Evolutionary conservation across 352 stramenopile species (phyloP).

Genomic region (Globisporangium carolinianum): DNA sequence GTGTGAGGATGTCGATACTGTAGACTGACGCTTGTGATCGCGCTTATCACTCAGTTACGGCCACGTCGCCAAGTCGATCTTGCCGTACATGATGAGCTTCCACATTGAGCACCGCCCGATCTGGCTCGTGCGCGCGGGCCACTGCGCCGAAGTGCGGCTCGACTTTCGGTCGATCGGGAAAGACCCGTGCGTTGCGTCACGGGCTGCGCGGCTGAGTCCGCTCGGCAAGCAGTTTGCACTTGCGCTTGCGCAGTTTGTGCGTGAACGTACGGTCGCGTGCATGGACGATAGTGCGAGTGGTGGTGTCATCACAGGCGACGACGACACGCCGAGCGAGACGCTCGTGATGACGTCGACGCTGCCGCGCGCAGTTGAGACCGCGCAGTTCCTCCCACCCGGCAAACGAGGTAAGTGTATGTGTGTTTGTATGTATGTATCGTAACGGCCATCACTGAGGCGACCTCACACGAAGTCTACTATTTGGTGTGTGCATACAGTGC

Average conservation of each 20-base stretch:
- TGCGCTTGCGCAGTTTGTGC: conserved; percentile 88
- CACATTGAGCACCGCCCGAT: conserved; percentile 92
- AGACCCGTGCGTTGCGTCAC: conserved; percentile 66
- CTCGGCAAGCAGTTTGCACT: conserved; percentile 90
- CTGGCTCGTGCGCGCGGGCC: conserved; percentile 88
- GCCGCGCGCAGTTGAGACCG: conserved; percentile 72
- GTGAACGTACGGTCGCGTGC: conserved; percentile 56
- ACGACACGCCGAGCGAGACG: conserved; percentile 33
- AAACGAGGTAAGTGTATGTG: conserved; percentile 31
- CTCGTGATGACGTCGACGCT: conserved; percentile 78
- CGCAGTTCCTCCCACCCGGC: conserved; percentile 39
- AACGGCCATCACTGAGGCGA: neutral
- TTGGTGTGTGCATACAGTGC: conserved; percentile 23
- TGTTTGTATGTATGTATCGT: neutral
- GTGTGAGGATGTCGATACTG: no score
- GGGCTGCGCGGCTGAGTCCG: conserved; percentile 80
- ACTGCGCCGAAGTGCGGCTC: conserved; percentile 64
- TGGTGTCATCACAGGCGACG: conserved; percentile 25
- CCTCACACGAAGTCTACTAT: conserved; percentile 1
- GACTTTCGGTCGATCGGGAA: conserved; percentile 67
- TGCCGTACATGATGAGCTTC: conserved; percentile 93
- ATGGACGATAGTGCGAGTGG: conserved; percentile 24
- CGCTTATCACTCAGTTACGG: conserved; percentile 34
- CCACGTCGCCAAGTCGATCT: conserved; percentile 88
- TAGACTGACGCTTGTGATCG: no score